Conservation (phyloP, 805 yeast genomes). For the Candida berthetii region DNA sequence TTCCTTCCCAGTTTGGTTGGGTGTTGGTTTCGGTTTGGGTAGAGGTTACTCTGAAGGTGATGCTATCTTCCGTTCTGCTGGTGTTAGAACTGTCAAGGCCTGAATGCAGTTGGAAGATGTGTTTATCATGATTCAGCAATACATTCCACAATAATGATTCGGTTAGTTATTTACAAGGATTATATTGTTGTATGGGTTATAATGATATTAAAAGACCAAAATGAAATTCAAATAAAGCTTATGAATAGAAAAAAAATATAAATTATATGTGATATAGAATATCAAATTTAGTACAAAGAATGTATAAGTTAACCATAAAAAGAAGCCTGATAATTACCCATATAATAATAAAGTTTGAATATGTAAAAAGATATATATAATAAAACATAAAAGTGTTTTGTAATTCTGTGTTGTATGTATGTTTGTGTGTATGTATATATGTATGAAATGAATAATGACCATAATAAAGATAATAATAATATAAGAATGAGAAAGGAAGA, state of each 20-base stretch:
- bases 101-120: conserved; percentile 14
- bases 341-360: neutral
- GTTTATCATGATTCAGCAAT: neutral
- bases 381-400: no score
- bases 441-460: neutral
- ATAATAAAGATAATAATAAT: neutral
- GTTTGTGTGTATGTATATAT: no score
- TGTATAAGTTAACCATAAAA: no score
- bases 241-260: no score
- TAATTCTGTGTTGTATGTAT: no score
- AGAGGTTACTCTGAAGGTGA: conserved; percentile 98
- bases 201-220: neutral
- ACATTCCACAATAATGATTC: neutral
- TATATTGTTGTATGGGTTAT: no score
- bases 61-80: conserved; percentile 88
- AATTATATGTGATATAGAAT: no score
- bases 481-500: neutral
- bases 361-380: no score
- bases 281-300: no score
- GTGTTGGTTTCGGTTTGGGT: conserved; percentile 96
- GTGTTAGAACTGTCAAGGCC: conserved; percentile 69
- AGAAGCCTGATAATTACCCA: neutral
- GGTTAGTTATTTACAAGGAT: no score
- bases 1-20: conserved; percentile 96
- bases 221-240: no score